phyloP scores from a whole-genome alignment of 2,329 filamentous ascomycete species.

The Venturia pyrina region DNA sequence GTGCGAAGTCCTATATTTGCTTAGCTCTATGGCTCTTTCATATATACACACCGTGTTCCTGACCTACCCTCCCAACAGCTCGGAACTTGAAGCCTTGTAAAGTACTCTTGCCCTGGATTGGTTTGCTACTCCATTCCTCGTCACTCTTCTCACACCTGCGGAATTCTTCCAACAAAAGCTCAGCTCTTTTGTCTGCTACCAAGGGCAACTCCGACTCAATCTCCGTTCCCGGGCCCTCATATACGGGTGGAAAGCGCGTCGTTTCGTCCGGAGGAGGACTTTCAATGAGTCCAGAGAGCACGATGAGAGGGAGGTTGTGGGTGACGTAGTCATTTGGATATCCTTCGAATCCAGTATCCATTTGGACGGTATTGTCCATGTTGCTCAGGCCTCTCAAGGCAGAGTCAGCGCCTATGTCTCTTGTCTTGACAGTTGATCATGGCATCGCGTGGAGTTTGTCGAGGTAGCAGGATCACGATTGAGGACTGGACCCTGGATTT shows the following conservation, averaged over 20 bases:
- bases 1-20: slow-evolving; percentile 38
- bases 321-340: slow-evolving; percentile 71
- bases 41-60: slow-evolving; percentile 18
- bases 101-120: slow-evolving; percentile 35
- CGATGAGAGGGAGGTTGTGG: slow-evolving; percentile 76
- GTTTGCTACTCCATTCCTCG: slow-evolving; percentile 57
- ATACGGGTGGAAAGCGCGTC: neutral
- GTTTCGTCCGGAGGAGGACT: slow-evolving; percentile 18
- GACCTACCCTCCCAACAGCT: slow-evolving; percentile 70
- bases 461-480: too few species aligned
- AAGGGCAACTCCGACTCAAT: slow-evolving; percentile 63
- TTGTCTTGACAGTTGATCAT: neutral
- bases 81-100: slow-evolving; percentile 56
- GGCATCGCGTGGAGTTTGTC: neutral
- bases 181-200: slow-evolving; percentile 55
- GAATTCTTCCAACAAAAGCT: slow-evolving; percentile 56
- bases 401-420: neutral
- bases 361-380: neutral
- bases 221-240: slow-evolving; percentile 38
- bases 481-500: neutral
- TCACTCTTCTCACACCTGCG: slow-evolving; percentile 53
- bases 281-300: slow-evolving; percentile 63
- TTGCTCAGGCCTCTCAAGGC: neutral
- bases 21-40: slow-evolving; percentile 13
- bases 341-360: slow-evolving; percentile 54